Evolutionary conservation across 257 asterid genomes (phyloP).

Genomic region (Forsythia viridissima): DNA sequence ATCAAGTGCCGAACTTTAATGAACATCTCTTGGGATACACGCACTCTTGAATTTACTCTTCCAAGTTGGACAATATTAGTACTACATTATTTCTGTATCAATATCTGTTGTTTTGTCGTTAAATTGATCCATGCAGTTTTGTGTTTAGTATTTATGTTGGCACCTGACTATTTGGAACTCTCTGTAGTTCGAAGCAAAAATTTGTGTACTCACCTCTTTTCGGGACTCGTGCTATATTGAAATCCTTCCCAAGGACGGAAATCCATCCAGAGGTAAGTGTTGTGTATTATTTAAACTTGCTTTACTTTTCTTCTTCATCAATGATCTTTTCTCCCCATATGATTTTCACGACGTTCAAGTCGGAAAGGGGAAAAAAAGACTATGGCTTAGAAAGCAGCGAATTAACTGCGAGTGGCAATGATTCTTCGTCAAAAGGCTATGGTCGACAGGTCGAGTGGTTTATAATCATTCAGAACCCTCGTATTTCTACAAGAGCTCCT

Average conservation of each 20-base stretch:
- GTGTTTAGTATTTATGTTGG: background rate
- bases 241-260: conserved; percentile 72
- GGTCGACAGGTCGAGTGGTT: too few species aligned
- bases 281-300: background rate
- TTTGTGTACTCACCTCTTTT: conserved; percentile 85
- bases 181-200: conserved; percentile 76
- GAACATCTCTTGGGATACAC: background rate
- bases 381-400: too few species aligned
- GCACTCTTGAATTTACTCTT: background rate
- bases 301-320: background rate
- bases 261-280: conserved; percentile 60
- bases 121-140: too few species aligned
- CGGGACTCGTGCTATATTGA: conserved; percentile 81
- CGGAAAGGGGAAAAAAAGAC: too few species aligned
- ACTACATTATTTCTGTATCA: background rate
- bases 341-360: background rate
- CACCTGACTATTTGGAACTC: background rate
- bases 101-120: background rate
- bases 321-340: background rate
- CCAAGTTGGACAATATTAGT: background rate
- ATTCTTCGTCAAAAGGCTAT: too few species aligned
- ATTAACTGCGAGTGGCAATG: too few species aligned
- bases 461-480: too few species aligned
- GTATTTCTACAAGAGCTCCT: too few species aligned
- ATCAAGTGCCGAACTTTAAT: background rate